Evolutionary conservation across 2,329 filamentous ascomycete species (phyloP).

Genomic region (Clarireedia hainanense): DNA sequence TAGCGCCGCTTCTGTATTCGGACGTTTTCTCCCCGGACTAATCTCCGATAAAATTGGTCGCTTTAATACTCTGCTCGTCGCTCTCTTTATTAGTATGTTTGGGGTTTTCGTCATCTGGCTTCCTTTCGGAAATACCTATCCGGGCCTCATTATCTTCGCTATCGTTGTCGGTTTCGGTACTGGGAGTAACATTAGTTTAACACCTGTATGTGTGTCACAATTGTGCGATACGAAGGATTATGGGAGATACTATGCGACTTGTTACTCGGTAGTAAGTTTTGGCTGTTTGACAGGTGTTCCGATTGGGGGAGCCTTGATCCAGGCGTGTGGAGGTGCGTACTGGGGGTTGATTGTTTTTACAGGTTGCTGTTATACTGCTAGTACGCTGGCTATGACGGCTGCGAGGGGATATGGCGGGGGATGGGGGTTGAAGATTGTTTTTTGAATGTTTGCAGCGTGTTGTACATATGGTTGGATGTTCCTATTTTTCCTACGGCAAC

Average conservation of each 20-base stretch:
- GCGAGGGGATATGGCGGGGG: slow-evolving; percentile 3
- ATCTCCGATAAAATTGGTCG: slow-evolving; percentile 75
- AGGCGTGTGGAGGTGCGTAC: slow-evolving; percentile 13
- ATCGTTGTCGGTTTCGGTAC: slow-evolving; percentile 74
- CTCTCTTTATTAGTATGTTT: slow-evolving; percentile 39
- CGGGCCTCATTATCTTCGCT: slow-evolving; percentile 64
- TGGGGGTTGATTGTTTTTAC: slow-evolving; percentile 19
- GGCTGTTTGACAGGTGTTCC: slow-evolving; percentile 66
- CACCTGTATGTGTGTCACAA: slow-evolving; percentile 76
- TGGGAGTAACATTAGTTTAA: slow-evolving; percentile 72
- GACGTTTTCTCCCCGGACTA: slow-evolving; percentile 70
- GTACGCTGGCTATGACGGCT: neutral
- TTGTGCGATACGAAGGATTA: slow-evolving; percentile 77
- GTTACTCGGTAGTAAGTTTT: slow-evolving; percentile 74
- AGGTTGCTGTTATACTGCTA: slow-evolving; percentile 14
- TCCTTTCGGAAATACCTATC: slow-evolving; percentile 47
- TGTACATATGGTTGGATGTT: too few relatives aligned
- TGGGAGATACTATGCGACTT: slow-evolving; percentile 77
- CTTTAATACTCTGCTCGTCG: slow-evolving; percentile 76
- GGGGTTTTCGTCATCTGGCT: slow-evolving; percentile 69
- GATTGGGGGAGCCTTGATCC: slow-evolving; percentile 58
- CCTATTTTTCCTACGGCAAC: too few relatives aligned
- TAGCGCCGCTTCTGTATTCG: slow-evolving; percentile 73
- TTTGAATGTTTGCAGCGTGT: neutral
- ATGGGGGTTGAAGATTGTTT: slow-evolving; percentile 3